These are phyloP conservation scores for Monosporascus ibericus DNA, from an alignment of 2,329 filamentous ascomycete genomes.

Conservation along the genomic window DNA sequence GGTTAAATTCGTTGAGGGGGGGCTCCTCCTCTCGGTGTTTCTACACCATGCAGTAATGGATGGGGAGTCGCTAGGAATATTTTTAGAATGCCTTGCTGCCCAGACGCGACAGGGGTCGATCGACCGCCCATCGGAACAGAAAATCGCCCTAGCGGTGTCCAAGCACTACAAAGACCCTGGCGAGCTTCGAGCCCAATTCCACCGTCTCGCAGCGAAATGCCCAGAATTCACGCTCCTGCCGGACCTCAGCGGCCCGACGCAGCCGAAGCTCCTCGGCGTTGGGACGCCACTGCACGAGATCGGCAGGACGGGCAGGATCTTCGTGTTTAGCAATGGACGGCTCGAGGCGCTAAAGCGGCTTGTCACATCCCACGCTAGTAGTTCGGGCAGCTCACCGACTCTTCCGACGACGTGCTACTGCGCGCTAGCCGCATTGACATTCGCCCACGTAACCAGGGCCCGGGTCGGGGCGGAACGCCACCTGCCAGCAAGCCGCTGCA, in stretches of 20 bases:
- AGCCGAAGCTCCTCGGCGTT: conserved; percentile 21
- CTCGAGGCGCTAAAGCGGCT: conserved; percentile 26
- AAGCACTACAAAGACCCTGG: conserved; percentile 4
- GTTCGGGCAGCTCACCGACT: conserved; percentile 9
- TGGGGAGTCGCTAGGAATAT: conserved; percentile 32
- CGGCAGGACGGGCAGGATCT: conserved; percentile 34
- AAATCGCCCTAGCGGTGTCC: conserved; percentile 12
- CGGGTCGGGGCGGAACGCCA: conserved; percentile 21
- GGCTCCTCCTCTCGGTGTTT: conserved; percentile 33
- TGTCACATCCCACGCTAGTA: conserved; percentile 6
- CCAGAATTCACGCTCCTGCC: conserved; percentile 32
- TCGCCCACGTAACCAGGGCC: conserved; percentile 32
- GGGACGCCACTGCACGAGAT: conserved; percentile 24
- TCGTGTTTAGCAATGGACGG: conserved; percentile 30
- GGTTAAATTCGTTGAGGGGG: conserved; percentile 32
- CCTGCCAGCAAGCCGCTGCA: conserved; percentile 7
- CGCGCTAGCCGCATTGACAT: conserved; percentile 31
- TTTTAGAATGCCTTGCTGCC: conserved; percentile 32
- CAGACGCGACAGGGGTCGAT: conserved; percentile 23
- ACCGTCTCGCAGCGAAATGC: conserved; percentile 23
- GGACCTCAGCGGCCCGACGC: conserved; percentile 30
- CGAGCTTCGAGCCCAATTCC: conserved; percentile 12
- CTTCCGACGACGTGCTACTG: conserved; percentile 20
- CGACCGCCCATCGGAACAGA: conserved; percentile 22
- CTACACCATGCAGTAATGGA: conserved; percentile 38